Evolutionary conservation across 305 asterid genomes (phyloP), one percentile per base, ranked within the genome.

Genomic region (Petunia hybrid): DNA sequence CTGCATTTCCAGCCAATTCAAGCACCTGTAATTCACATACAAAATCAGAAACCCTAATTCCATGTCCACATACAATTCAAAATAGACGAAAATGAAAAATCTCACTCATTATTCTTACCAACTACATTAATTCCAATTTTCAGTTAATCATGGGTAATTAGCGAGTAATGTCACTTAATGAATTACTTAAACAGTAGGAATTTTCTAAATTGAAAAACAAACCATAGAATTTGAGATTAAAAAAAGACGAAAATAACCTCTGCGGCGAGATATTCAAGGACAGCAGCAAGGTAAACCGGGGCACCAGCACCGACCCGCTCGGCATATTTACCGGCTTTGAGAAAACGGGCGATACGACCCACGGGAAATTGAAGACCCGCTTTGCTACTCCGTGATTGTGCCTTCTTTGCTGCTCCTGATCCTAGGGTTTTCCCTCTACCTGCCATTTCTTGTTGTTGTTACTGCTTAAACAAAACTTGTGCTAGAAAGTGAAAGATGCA

Each of bases 291-390:
- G 57, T 77, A 77, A 35, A 77, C 80, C 2, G 80, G 70, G n/a
- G 80, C 80, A 9, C 80, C 80, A 3, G 70, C 67, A 60, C 80
- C 80, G 2, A 77, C 80, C n/a, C 80, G 80, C 60, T 77, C 69
- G 2, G 80, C 80, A 36, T 77, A 77, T 57, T 65, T 63, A 4
- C 80, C 83, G 39, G 79, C 79, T 55, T 81, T 81, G 31, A 81
- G 70, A 57, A 56, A 81, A 38, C 83, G 56, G 9, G 73, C 83
- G 4, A 81, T 81, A 42, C 83, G 67, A 8, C 83, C 83, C 0
- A 81, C 83, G 22, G 80, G 83, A 3, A 81, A 81, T n/a, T 81
- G 83, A 13, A 81, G 83, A 6, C 83, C 80, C 3, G 80, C 83
- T n/a, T 74, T 71, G 64, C 73, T 81, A 43, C 80, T 70, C 4